phyloP scores from a whole-genome alignment of 1,139 yeast genomes.

The Eremothecium gossypii region DNA sequence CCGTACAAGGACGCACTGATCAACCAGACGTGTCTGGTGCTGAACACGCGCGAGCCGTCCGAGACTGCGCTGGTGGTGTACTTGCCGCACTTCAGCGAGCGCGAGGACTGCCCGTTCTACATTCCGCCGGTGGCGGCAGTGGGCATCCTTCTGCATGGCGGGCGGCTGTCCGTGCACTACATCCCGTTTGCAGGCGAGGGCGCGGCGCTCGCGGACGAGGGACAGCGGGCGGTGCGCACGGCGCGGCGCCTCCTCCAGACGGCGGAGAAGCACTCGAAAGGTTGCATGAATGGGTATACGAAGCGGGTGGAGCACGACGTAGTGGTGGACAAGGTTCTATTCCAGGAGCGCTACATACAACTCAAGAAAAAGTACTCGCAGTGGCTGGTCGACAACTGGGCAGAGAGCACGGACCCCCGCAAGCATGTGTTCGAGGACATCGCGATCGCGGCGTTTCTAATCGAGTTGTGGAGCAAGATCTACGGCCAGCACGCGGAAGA shows the following conservation, averaged over 20 bases:
- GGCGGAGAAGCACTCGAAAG: conserved; percentile 72
- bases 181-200: conserved; percentile 45
- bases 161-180: conserved; percentile 69
- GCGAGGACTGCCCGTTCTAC: conserved; percentile 75
- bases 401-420: conserved; percentile 85
- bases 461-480: conserved; percentile 72
- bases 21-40: conserved; percentile 71
- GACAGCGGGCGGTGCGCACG: conserved; percentile 65
- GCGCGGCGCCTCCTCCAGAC: conserved; percentile 75
- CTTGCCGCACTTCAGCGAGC: conserved; percentile 56
- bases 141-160: conserved; percentile 51
- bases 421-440: conserved; percentile 96
- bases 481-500: conserved; percentile 35
- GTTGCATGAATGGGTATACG: conserved; percentile 75
- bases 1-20: conserved; percentile 77
- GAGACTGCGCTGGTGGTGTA: conserved; percentile 54
- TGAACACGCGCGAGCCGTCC: conserved; percentile 27
- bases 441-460: conserved; percentile 89
- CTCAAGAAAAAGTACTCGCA: conserved; percentile 79
- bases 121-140: conserved; percentile 76
- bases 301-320: conserved; percentile 84
- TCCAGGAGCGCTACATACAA: conserved; percentile 73
- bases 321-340: conserved; percentile 71
- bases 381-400: conserved; percentile 73
- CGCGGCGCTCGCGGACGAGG: conserved; percentile 27